These are phyloP conservation scores for Platanus orientalis DNA, from an alignment of 164 flowering plant species.

Conservation along the genomic window DNA sequence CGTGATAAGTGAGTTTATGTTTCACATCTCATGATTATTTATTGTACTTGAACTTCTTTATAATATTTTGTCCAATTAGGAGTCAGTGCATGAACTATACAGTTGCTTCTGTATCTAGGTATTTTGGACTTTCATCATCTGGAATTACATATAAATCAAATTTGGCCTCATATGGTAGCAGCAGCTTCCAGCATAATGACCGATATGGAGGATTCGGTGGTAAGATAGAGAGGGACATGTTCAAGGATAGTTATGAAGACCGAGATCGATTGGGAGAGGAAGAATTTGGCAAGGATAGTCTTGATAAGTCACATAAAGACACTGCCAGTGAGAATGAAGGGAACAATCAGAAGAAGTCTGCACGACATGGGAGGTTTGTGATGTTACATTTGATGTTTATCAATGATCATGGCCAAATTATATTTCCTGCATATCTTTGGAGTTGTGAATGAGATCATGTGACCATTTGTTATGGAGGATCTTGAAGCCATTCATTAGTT, in stretches of 20 bases:
- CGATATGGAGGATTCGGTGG: conserved; percentile 54
- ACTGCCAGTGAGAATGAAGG: conserved; percentile 26
- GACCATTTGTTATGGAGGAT: not conserved
- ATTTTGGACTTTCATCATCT: conserved; percentile 86
- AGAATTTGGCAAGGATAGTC: conserved; percentile 34
- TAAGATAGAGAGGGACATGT: conserved; percentile 36
- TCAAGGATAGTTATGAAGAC: conserved; percentile 42
- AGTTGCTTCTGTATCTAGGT: conserved; percentile 38
- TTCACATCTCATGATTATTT: conserved; percentile 11
- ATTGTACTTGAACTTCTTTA: not conserved
- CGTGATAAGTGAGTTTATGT: conserved; percentile 75
- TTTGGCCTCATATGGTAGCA: conserved; percentile 49
- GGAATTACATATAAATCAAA: conserved; percentile 77
- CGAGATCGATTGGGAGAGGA: conserved; percentile 44
- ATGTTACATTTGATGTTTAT: not conserved
- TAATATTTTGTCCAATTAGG: not conserved
- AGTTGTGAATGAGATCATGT: too few species aligned
- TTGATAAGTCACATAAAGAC: conserved; percentile 38
- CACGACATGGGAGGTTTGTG: conserved; percentile 43
- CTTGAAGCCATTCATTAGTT: not conserved
- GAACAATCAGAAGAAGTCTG: conserved; percentile 29
- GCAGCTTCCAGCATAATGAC: conserved; percentile 45
- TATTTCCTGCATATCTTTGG: not conserved
- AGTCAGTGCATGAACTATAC: conserved; percentile 8
- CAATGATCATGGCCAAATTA: not conserved